Evolutionary conservation across 2,329 filamentous ascomycete species (phyloP).

Genomic region (Beauveria scarabaeidicola): DNA sequence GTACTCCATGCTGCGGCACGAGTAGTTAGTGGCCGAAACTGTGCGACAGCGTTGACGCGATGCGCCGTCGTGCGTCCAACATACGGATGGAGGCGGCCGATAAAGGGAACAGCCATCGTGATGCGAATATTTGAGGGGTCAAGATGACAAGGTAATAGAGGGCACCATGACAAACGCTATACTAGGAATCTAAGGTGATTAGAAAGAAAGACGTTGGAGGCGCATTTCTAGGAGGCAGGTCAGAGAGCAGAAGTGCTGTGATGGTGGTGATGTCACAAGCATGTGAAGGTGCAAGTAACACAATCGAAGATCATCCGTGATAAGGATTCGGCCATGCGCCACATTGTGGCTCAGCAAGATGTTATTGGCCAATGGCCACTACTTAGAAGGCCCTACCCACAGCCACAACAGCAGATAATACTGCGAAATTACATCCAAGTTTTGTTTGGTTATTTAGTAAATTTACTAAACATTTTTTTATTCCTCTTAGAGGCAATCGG

Average conservation of each 20-base stretch:
- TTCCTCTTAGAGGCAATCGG: no score
- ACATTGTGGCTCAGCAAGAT: no score
- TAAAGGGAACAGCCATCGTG: slow-evolving; percentile 44
- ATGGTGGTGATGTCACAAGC: slow-evolving; percentile 16
- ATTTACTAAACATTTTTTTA: no score
- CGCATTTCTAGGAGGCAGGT: background rate
- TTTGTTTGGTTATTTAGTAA: no score
- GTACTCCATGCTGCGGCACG: slow-evolving; percentile 63
- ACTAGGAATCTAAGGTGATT: background rate
- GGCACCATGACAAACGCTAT: slow-evolving; percentile 3
- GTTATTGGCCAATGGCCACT: no score
- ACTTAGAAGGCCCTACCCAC: no score
- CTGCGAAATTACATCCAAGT: no score
- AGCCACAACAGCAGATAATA: no score
- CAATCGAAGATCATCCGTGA: background rate
- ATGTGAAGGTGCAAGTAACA: slow-evolving; percentile 1
- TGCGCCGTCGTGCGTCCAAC: slow-evolving; percentile 18
- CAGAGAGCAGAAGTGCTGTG: background rate
- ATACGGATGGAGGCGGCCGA: slow-evolving; percentile 45
- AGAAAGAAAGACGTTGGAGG: background rate
- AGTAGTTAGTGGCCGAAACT: slow-evolving; percentile 5
- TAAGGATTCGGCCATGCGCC: no score
- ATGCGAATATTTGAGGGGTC: background rate
- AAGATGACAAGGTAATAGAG: background rate
- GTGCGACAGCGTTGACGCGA: slow-evolving; percentile 1